These are phyloP conservation scores for Rhizomucor miehei DNA, from an alignment of 371 early-diverging fungal species.

Conservation along the genomic window DNA sequence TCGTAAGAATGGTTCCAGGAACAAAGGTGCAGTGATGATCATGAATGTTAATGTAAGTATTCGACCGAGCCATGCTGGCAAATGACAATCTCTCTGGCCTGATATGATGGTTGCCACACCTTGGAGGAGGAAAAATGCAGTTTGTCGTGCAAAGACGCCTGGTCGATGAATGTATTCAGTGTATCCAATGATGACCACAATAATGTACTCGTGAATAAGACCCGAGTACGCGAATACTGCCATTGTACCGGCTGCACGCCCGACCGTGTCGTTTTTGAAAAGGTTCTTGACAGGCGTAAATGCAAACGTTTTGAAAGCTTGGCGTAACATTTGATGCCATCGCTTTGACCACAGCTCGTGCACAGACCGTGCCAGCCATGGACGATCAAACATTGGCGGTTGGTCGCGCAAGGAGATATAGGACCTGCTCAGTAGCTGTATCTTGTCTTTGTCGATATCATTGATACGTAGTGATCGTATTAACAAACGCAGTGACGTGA, in stretches of 20 bases:
- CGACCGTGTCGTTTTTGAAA: slow-evolving; percentile 7
- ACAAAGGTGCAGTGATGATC: slow-evolving; percentile 27
- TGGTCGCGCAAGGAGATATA: slow-evolving; percentile 1
- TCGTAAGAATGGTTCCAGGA: slow-evolving; percentile 31
- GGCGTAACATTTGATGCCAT: slow-evolving; percentile 35
- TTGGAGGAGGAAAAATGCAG: slow-evolving; percentile 28
- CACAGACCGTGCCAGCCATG: slow-evolving; percentile 23
- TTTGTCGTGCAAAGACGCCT: slow-evolving; percentile 22
- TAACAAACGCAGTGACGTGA: neutral
- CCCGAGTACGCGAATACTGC: slow-evolving; percentile 29
- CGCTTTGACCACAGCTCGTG: slow-evolving; percentile 31
- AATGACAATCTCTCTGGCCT: neutral
- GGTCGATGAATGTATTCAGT: slow-evolving; percentile 4
- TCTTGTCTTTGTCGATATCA: neutral
- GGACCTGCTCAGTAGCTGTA: too few species aligned
- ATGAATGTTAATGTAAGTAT: slow-evolving; percentile 24
- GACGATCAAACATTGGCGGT: slow-evolving; percentile 25
- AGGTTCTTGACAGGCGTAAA: slow-evolving; percentile 18
- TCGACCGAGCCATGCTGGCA: slow-evolving; percentile 15
- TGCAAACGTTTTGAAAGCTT: slow-evolving; percentile 22
- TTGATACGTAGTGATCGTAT: slow-evolving; percentile 1
- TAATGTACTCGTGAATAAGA: slow-evolving; percentile 35
- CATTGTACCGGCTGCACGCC: slow-evolving; percentile 20
- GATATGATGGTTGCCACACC: slow-evolving; percentile 13
- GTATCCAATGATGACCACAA: slow-evolving; percentile 21